These are phyloP conservation scores for Sequoiadendron giganteum DNA, from an alignment of 75 land plant genomes.

Conservation along the genomic window DNA sequence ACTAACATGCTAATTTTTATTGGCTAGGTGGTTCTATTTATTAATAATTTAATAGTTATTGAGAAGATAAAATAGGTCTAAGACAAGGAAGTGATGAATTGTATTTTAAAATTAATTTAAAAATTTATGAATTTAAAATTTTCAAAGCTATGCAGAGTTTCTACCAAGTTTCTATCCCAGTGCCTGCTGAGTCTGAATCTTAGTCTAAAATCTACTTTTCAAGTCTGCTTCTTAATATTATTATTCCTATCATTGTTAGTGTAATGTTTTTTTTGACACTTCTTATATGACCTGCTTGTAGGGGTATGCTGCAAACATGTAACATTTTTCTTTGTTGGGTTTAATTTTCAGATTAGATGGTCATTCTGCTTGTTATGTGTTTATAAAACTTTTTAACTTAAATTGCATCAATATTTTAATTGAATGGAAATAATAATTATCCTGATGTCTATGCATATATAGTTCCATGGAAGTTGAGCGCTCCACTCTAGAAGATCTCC, in stretches of 20 bases:
- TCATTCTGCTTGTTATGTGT: not conserved
- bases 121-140: too few species aligned
- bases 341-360: not conserved
- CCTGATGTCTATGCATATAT: not conserved
- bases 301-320: not conserved
- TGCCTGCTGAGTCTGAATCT: too few species aligned
- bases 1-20: too few species aligned
- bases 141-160: too few species aligned
- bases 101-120: too few species aligned
- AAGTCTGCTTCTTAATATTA: not conserved
- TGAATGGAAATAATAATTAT: not conserved
- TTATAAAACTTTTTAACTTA: not conserved
- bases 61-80: too few species aligned
- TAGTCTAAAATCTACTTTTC: too few species aligned
- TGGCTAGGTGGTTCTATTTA: too few species aligned
- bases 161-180: too few species aligned
- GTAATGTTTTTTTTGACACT: not conserved
- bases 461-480: slow-evolving; percentile 81
- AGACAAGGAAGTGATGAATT: too few species aligned
- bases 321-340: too few species aligned
- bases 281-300: not conserved
- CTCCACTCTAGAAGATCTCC: slow-evolving; percentile 80
- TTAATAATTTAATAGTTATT: too few species aligned
- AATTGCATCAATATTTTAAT: not conserved
- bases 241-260: not conserved